Base-by-base conservation (phyloP, 2,329 filamentous ascomycete genomes). In the Colletotrichum lini region DNA sequence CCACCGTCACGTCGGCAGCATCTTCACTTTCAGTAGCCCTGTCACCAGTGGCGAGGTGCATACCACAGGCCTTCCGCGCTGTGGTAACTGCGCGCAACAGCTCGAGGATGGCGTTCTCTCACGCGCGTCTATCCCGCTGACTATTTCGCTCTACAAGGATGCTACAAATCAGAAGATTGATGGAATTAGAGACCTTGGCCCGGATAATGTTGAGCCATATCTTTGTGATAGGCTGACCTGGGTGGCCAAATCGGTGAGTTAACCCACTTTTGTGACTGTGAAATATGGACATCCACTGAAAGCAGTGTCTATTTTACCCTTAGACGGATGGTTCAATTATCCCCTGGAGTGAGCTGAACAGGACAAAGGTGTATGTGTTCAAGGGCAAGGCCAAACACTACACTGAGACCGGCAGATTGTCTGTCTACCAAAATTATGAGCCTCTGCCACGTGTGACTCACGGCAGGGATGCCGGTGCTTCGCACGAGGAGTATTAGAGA, bases 311-410 rank as follows among this genome's bases (percentile, higher is more conserved):
- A 3, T 30, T 16, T 16, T 52, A 30, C 49, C 30, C 26, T 30
- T 52, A 52, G 49, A 52, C 49, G 49, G 21, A 52, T 30, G 49
- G 49, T 30, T 0, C 21, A 15, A 30, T 6, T 15, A 52, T 52
- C 12, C 49, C 49, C 13, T 52, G 23, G 49, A 52, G 49, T 30
- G 21, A 52, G 21, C 23, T 52, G 21, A 30, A 52, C 0, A 52
- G 26, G 21, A 52, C 49, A 15, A 52, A 30, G 23, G 26, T 30
- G 4, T 52, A 13, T 8, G 49, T 52, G 26, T 30, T 30, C 26
- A 52, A 30, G 49, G 49, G 49, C 9, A 52, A 52, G 49, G 49
- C 49, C 23, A 52, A 52, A 30, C 49, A 52, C 49, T 52, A 52
- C 49, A 15, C 9, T 9, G 3, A 30, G 21, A 16, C 2, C 3